Base-by-base conservation (phyloP, 371 early-diverging fungal species). In the Mortierella sp. region DNA sequence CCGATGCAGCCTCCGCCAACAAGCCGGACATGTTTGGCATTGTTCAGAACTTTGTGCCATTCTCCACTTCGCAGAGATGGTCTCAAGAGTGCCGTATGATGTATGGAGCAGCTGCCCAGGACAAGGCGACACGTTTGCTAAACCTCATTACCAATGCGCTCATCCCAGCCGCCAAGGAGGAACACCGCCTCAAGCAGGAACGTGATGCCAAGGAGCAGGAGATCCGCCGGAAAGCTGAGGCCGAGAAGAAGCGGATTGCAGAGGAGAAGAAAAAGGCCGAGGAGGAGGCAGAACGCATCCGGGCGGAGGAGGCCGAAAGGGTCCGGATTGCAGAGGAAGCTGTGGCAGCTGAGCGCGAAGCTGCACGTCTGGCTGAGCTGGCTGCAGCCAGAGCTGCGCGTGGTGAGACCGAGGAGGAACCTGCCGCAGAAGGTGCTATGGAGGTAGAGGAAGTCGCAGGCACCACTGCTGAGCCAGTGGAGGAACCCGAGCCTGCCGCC, bases 1-100 rank as follows among this genome's bases (percentile, higher is more conserved):
- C 80, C n/a, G 89, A 85, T 6, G 55, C 44, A 14, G 38, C 56
- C 18, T 51, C 76, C 32, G 27, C 27, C 16, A 55, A 48, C 38
- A 81, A 76, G 49, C 70, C 74, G 1, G 91, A 92, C 49, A 87
- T 91, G 44, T 84, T 93, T 58, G 76, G 92, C 6, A 88, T 93
- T 7, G 89, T 94, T 16, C 93, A 95, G 60, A 92, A 93, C 49
- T 96, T 94, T 88, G 91, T 90, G 70, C 96, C 96, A 6, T 89
- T 94, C 90, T 89, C 93, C 4, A 95, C 96, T 1, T 78, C 90
- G 18, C 96, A 97, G 81, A 93, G 99, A 3, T 98, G 98, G 98
- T 90, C 92, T 29, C 96, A 97, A 83, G 97, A 97, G 87, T 94
- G 94, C 21, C 93, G 94, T 14, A 91, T 97, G 92, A 89, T 96